Conservation (phyloP, 2,329 filamentous ascomycete species). For the Claviceps purpurea region DNA sequence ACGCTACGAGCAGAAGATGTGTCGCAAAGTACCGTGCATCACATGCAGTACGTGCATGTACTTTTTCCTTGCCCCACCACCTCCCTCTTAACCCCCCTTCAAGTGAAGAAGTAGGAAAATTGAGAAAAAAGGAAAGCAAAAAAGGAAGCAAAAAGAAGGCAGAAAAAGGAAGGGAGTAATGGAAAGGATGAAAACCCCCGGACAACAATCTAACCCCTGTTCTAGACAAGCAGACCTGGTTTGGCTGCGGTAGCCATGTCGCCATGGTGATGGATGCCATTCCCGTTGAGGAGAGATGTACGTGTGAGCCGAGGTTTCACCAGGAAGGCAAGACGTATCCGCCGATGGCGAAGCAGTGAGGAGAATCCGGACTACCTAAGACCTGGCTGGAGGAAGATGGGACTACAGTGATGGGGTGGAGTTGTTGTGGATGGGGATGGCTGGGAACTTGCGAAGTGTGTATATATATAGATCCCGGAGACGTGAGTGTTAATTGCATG, state of each 20-base stretch:
- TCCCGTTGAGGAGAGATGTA: conserved; percentile 46
- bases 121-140: too few relatives aligned
- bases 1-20: conserved; percentile 32
- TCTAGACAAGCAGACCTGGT: conserved; percentile 48
- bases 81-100: too few relatives aligned
- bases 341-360: conserved; percentile 37
- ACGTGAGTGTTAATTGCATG: too few relatives aligned
- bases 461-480: too few relatives aligned
- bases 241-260: conserved; percentile 51
- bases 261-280: conserved; percentile 47
- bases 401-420: background rate
- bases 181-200: background rate
- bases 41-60: conserved; percentile 41
- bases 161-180: background rate
- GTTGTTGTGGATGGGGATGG: too few relatives aligned
- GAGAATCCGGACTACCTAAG: conserved; percentile 10
- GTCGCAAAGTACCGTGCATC: conserved; percentile 47
- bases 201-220: background rate
- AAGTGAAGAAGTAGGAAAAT: too few relatives aligned
- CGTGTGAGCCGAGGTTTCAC: conserved; percentile 50
- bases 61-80: too few relatives aligned
- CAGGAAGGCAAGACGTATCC: conserved; percentile 49
- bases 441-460: too few relatives aligned
- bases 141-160: background rate
- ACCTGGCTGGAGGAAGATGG: conserved; percentile 13